Percentiles rank a stretch among this genome's conserved stretches.
Evolutionary conservation across 2,329 filamentous ascomycete genomes (phyloP).

Genomic region (Phialemonium atrogriseum): DNA sequence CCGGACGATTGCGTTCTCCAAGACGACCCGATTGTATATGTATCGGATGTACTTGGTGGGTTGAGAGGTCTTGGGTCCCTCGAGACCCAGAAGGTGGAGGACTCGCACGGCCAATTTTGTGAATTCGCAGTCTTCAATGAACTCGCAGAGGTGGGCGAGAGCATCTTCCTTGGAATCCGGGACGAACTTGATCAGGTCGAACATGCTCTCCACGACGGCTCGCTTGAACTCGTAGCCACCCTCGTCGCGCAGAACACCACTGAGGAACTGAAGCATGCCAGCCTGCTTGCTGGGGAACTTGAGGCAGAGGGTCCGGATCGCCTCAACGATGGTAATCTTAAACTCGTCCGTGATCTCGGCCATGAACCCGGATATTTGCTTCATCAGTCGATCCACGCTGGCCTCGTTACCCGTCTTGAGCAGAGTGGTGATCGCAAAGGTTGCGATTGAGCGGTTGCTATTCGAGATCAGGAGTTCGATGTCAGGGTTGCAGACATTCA

Average conservation of each 20-base stretch:
- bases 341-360: constrained; percentile 98
- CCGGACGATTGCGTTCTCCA: constrained; percentile 93
- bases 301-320: constrained; percentile 88
- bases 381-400: constrained; percentile 94
- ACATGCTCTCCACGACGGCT: constrained; percentile 97
- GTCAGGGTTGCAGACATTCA: constrained; percentile 91
- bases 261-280: constrained; percentile 94
- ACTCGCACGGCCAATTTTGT: constrained; percentile 96
- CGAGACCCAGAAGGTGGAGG: constrained; percentile 83
- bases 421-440: constrained; percentile 94
- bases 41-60: constrained; percentile 99
- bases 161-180: constrained; percentile 77
- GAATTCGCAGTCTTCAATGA: constrained; percentile 99
- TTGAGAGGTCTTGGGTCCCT: constrained; percentile 90
- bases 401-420: constrained; percentile 98
- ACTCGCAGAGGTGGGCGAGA: constrained; percentile 92
- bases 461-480: constrained; percentile 97
- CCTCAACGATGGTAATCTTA: constrained; percentile 99
- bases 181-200: constrained; percentile 97
- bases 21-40: constrained; percentile 96
- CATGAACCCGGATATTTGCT: constrained; percentile 98
- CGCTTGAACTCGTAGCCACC: constrained; percentile 98
- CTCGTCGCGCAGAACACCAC: constrained; percentile 92
- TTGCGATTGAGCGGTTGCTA: constrained; percentile 93
- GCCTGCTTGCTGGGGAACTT: constrained; percentile 99